These are phyloP conservation scores for Vaccinium myrtillus DNA, from an alignment of 148 eudicot species.

Conservation along the genomic window DNA sequence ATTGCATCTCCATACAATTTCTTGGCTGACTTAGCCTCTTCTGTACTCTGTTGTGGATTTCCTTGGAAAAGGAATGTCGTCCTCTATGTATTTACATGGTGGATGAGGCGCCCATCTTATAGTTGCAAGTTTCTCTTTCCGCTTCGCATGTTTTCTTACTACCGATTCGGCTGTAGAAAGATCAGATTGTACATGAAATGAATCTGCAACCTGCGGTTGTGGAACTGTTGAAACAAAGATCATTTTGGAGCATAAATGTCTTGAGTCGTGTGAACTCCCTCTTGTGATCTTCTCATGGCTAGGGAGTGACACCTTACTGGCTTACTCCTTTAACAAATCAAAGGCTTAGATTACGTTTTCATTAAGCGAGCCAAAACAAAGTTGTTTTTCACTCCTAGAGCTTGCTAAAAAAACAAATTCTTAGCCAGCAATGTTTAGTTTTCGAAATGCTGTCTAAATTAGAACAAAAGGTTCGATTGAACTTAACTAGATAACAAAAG, in stretches of 20 bases:
- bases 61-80: slow-evolving; percentile 1
- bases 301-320: too few species aligned
- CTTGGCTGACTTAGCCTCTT: slow-evolving; percentile 5
- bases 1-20: slow-evolving; percentile 4
- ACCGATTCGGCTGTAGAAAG: background rate
- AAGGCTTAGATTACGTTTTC: too few species aligned
- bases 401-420: too few species aligned
- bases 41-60: slow-evolving; percentile 8
- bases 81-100: slow-evolving; percentile 14
- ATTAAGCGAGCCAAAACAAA: too few species aligned
- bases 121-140: background rate
- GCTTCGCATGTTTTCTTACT: background rate
- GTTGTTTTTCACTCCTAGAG: too few species aligned
- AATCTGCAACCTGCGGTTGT: slow-evolving; percentile 7
- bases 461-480: too few species aligned
- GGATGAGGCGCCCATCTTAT: background rate
- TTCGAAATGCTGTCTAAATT: too few species aligned
- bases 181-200: background rate
- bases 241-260: slow-evolving; percentile 7
- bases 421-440: too few species aligned
- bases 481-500: too few species aligned
- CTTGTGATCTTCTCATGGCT: too few species aligned
- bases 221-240: background rate
- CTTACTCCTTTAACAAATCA: too few species aligned
- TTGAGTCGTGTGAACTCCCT: too few species aligned